phyloP scores from a whole-genome alignment of 2,329 filamentous ascomycete species.

The Cercospora beticola region DNA sequence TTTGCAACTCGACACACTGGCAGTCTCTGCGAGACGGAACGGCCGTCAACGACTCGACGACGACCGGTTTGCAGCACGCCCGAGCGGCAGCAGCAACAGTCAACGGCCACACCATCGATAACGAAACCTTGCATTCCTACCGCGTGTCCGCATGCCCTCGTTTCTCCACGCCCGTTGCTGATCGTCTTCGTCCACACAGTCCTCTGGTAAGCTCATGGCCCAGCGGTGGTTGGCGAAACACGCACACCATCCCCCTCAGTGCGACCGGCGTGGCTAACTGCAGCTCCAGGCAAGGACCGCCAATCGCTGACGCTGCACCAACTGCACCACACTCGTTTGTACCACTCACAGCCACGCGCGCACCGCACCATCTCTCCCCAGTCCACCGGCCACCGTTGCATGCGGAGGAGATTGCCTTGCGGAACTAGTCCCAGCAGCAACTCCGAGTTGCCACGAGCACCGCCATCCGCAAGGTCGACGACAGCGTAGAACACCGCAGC shows the following conservation, averaged over 20 bases:
- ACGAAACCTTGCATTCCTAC: conserved; percentile 1
- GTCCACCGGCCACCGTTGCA: background rate
- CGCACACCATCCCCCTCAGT: background rate
- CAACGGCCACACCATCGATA: conserved; percentile 3
- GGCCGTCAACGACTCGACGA: background rate
- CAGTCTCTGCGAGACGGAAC: background rate
- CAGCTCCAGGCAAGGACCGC: conserved; percentile 14
- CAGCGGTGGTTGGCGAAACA: background rate
- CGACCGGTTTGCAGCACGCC: background rate
- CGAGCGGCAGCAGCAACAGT: background rate
- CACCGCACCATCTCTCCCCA: conserved; percentile 10
- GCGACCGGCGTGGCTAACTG: conserved; percentile 7
- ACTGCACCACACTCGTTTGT: conserved; percentile 20
- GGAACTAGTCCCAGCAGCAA: conserved; percentile 7
- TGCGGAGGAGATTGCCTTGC: conserved; percentile 20
- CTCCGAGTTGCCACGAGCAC: background rate
- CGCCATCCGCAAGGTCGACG: conserved; percentile 1
- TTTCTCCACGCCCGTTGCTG: conserved; percentile 7
- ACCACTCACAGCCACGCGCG: conserved; percentile 13
- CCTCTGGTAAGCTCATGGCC: conserved; percentile 15
- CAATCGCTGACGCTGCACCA: conserved; percentile 13
- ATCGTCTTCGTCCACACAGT: background rate
- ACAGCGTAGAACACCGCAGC: conserved; percentile 4
- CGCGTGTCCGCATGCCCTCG: conserved; percentile 17
- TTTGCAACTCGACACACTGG: background rate